Base-by-base conservation (phyloP, 1,284 basidiomycete genomes). In the Cutaneotrichosporon cutaneum region DNA sequence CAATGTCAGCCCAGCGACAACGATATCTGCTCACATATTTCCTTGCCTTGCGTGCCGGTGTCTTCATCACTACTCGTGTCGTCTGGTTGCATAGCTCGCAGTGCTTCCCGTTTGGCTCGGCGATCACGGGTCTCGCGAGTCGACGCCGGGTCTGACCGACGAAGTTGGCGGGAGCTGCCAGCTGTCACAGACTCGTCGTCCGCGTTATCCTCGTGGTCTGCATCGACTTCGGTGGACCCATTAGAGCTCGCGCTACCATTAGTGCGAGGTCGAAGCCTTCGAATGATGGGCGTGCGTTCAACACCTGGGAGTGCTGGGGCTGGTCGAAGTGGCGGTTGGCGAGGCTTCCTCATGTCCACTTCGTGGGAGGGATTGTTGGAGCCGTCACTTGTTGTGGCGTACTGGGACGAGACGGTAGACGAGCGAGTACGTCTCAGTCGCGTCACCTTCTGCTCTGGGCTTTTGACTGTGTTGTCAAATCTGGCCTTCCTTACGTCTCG, bases 221-320 rank as follows among this genome's bases (percentile, higher is more conserved):
- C 78, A 3, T 80, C 82, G 7, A 81, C 81, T 22, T 79, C 81
- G 2, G 70, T 72, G 7, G 65, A 72, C 32, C 57, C 63, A 48
- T 62, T 71, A 47, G 65, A 72, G 55, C 58, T 55, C 51, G 57
- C 59, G 52, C 60, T 70, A 45, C 53, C 52, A 16, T 52, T 60
- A 11, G 63, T 66, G 9, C 75, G 63, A 8, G 73, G 65, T 0
- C 76, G 68, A n/a, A 76, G 64, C 6, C 72, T 64, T 7, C 67
- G 64, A 5, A 72, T 88, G 83, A 72, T 86, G 83, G 86, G 88
- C 83, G 60, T 76, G 24, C 55, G 42, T 35, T 54, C 52, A 24
- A 48, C 47, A 4, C 47, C 14, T 27, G 44, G 58, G 51, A 58
- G 62, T 16, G 52, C 7, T 27, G 10, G 14, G 16, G 24, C 22